phyloP scores from a whole-genome alignment of 2,329 filamentous ascomycete species.

The Pseudogymnoascus sp. region DNA sequence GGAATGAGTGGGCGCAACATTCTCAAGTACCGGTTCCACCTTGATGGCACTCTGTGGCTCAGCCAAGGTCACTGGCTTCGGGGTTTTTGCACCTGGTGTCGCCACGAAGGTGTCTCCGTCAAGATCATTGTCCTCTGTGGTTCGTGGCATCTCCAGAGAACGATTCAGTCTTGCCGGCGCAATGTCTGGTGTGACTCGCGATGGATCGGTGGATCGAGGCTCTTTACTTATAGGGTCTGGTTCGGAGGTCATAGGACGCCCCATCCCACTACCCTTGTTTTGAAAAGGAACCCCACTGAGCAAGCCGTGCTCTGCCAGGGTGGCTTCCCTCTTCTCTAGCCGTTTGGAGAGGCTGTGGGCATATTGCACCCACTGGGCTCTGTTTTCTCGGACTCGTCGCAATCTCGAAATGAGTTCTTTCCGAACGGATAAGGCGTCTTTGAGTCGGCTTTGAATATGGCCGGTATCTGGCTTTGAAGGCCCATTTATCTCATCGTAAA shows the following conservation, averaged over 20 bases:
- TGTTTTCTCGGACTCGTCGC: background rate
- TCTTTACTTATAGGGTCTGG: background rate
- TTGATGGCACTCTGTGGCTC: background rate
- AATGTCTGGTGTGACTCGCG: background rate
- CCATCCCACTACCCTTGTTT: slow-evolving; percentile 3
- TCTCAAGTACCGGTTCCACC: background rate
- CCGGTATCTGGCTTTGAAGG: background rate
- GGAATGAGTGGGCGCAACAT: background rate
- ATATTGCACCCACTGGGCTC: background rate
- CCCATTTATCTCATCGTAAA: background rate
- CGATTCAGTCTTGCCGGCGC: background rate
- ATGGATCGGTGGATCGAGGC: background rate
- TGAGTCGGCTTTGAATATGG: background rate
- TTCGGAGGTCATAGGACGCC: background rate
- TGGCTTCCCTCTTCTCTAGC: background rate
- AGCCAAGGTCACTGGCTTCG: background rate
- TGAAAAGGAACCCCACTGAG: background rate
- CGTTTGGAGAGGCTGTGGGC: background rate
- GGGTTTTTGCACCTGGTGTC: background rate
- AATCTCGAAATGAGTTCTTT: background rate
- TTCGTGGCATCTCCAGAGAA: background rate
- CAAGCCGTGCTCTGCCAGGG: background rate
- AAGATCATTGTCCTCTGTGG: background rate
- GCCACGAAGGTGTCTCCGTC: background rate
- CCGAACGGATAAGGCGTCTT: background rate